Conservation (phyloP, 352 stramenopile species). For the Phytophthora tentaculata region DNA sequence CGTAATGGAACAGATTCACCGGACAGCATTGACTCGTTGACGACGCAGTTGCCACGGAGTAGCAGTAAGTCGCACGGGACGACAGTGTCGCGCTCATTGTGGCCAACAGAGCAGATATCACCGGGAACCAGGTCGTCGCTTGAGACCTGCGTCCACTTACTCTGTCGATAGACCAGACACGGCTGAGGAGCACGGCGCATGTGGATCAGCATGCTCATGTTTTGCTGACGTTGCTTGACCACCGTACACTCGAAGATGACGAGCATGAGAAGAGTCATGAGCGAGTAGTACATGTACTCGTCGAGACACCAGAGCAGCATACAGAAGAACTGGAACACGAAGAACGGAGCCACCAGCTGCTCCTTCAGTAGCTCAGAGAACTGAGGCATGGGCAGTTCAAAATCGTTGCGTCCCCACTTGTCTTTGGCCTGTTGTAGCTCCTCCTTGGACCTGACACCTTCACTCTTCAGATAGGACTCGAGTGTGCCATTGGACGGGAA, state of each 20-base stretch:
- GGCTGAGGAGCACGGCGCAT: constrained; percentile 90
- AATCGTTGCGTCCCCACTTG: constrained; percentile 91
- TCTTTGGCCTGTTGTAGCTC: constrained; percentile 50
- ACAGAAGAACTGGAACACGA: constrained; percentile 99
- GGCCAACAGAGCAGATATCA: constrained; percentile 94
- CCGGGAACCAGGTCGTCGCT: constrained; percentile 92
- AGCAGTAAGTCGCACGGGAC: constrained; percentile 97
- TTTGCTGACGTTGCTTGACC: constrained; percentile 95
- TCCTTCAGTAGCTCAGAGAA: constrained; percentile 97
- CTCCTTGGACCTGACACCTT: constrained; percentile 46
- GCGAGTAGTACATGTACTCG: constrained; percentile 99
- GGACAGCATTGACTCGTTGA: constrained; percentile 99
- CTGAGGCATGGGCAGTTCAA: constrained; percentile 93
- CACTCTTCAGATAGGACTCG: constrained; percentile 62
- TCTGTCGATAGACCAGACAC: constrained; percentile 91
- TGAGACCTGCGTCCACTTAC: constrained; percentile 80
- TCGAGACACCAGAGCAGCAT: constrained; percentile 99
- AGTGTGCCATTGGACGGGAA: constrained; percentile 64
- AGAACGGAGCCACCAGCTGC: constrained; percentile 98
- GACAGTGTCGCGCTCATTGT: constrained; percentile 68
- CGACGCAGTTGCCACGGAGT: constrained; percentile 94
- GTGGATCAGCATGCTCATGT: constrained; percentile 93
- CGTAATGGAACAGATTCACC: constrained; percentile 98
- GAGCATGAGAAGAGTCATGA: constrained; percentile 98
- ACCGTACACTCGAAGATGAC: constrained; percentile 98